Base-by-base conservation (phyloP, 805 yeast genomes). In the Barnettozyma populi region DNA sequence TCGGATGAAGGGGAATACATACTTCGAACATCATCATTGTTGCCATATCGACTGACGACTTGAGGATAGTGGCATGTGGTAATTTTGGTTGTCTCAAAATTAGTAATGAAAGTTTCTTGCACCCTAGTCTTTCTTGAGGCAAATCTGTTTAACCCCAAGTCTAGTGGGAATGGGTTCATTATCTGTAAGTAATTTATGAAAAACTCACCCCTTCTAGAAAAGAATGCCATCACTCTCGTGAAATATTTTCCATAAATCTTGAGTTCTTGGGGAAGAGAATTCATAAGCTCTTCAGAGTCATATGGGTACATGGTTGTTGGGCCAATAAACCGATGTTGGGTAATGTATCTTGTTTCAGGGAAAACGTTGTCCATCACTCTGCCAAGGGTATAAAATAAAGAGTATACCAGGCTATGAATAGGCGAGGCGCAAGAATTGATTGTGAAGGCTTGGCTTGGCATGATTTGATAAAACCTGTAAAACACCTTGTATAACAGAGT, bases 241-340 rank as follows among this genome's bases (percentile, higher is more conserved):
- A 55, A 55, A 47, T 57, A 59, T 7, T 38, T 37, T 2, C 55
- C 55, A 43, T 43, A 52, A 5, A 14, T 39, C 19, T 14, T 27
- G 20, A 57, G 29, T 2, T 53, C 55, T 1, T 44, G 38, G 2
- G 54, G 37, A 1, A 57, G 23, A 2, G 42, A 49, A 4, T 24
- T 29, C 11, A 36, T 29, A 1, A 57, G 11, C 14, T 50, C 55
- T 0, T 47, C 44, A 1, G 13, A 31, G 2, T 54, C 47, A 39
- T 41, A 57, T 5, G 64, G 62, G 31, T 55, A 57, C 8, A 53
- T 7, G 2, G 47, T 36, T 9, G 60, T 46, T 25, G 62, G 60
- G 1, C 64, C 64, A 50, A 57, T 55, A 47, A 57, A 60, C 41
- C 63, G 48, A 27, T 41, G 51, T 10, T 44, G 49, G 0, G 53